Evolutionary conservation across 257 asterid genomes (phyloP), one percentile per base, ranked within the genome.

Genomic region (Cordia subcordata): DNA sequence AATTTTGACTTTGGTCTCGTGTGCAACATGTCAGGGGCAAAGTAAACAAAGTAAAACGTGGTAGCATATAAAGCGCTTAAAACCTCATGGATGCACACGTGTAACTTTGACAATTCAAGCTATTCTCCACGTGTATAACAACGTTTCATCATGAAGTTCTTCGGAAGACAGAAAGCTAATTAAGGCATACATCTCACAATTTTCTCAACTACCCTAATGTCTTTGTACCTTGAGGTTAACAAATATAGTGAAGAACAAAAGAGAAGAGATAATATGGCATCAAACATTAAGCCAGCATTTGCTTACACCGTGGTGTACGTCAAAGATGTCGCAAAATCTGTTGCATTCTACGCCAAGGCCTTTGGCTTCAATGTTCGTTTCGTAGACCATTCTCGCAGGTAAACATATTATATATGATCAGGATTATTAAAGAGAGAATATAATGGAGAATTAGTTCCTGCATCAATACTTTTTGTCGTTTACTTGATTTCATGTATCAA

Each of bases 301-400:
- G 98, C 90, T 6, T 87, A 91, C 80, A 81, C 90, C 19, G 87
- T 91, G 0, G 79, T 87, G 35, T 91, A 91, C 68, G 86, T 81
- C 16, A 76, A 62, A 71, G 95, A 87, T 38, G 98, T 91, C 0
- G 78, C 86, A 1, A 83, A 83, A 79, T 83, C 95, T 13, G 72
- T 85, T 4, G 87, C 68, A 0, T 91, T 91, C 68, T 91, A 91
- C 57, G 61, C 75, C 55, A 72, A 83, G 53, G 95, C 96, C 57
- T 91, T 91, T 55, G 96, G 96, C 56, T 74, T 65, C 53, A 65
- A 58, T 4, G 91, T 87, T 54, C 96, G 96, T 39, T 86, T 89
- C 69, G 61, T 83, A 15, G 92, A 87, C 66, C 57, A 62, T 5
- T 78, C 85, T 63, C 81, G 53, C 82, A 71, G 87, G 96, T 83